Percentiles rank a stretch among this genome's conserved stretches.
Conservation (phyloP, 2,329 filamentous ascomycete genomes). For the Huntiella abstrusa region DNA sequence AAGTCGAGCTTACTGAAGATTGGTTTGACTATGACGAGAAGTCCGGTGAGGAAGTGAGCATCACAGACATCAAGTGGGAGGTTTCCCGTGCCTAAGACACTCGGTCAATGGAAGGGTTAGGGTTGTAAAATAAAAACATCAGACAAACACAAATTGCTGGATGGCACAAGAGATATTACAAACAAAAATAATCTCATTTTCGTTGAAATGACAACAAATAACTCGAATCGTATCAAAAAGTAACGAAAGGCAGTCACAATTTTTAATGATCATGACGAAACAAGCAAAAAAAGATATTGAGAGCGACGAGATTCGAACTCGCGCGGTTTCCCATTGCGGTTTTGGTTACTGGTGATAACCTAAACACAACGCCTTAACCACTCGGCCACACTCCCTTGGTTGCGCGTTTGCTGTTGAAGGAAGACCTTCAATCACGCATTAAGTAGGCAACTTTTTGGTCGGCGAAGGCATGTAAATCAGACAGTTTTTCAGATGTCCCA, state of each 20-base stretch:
- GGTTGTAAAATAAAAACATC: not conserved
- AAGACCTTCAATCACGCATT: not conserved
- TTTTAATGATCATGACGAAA: not conserved
- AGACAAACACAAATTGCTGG: too few species aligned
- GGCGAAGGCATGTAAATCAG: too few species aligned
- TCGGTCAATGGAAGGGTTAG: not conserved
- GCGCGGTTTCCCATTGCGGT: conserved; percentile 27
- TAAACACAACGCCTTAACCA: conserved; percentile 40
- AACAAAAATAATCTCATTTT: too few species aligned
- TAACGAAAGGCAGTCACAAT: too few species aligned
- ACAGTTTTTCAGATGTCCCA: too few species aligned
- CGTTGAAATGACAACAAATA: too few species aligned
- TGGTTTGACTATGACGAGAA: conserved; percentile 99
- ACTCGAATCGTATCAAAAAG: too few species aligned
- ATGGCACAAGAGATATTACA: too few species aligned
- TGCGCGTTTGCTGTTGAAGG: not conserved
- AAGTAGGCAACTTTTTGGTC: not conserved
- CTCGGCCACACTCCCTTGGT: conserved; percentile 28
- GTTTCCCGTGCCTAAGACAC: conserved; percentile 46
- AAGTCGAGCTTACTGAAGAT: conserved; percentile 70
- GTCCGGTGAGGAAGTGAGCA: conserved; percentile 73
- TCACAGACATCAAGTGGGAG: conserved; percentile 77
- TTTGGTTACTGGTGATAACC: conserved; percentile 18
- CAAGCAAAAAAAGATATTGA: conserved; percentile 17
- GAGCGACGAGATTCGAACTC: conserved; percentile 33